Evolutionary conservation across 2,329 filamentous ascomycete species (phyloP), one percentile per base, ranked within the genome.

Genomic region (Ploettnerulaceae sp.): DNA sequence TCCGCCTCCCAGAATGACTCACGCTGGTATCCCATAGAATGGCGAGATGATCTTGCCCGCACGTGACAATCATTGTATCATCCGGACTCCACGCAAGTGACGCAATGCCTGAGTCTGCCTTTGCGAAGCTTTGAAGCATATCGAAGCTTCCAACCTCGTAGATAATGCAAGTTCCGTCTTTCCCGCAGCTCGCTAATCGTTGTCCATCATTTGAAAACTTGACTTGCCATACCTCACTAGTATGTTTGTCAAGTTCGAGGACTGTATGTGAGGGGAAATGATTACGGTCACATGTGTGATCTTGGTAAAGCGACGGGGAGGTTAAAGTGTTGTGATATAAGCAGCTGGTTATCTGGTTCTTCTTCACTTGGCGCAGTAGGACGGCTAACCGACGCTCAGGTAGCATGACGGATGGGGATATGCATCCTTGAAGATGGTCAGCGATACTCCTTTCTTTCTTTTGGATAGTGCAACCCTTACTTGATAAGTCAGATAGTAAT

Each of bases 361-460:
- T 76, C 64, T 96, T 95, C 28, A 95, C 82, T 55, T 94, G 82
- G 47, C 90, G 76, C 42, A 98, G 71, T 12, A 98, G 72, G 25
- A 82, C 76, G 1, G 89, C 88, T 34, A 98, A 73, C 5, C 93
- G 83, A 64, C 93, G 87, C 61, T 95, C 88, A 1, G 93, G 93
- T 45, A 98, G 85, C 90, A 98, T 97, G 34, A 95, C 87, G 3
- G 89, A 93, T 0, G 93, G 91, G 1, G 93, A 95, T 64, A 98
- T 95, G 47, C 81, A 95, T 71, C 77, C 86, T n/a, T 91, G 57
- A 14, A 14, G 6, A 14, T 33, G 29, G 46, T 69, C 44, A 64
- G 51, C 38, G n/a, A 4, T 22, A 22, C 9, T 12, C 15, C 44
- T 21, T 7, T 17, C 3, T n/a, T 15, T 29, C 7, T 15, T n/a